phyloP scores from a whole-genome alignment of 2,329 filamentous ascomycete genomes.

The Gnomoniopsis sp. region DNA sequence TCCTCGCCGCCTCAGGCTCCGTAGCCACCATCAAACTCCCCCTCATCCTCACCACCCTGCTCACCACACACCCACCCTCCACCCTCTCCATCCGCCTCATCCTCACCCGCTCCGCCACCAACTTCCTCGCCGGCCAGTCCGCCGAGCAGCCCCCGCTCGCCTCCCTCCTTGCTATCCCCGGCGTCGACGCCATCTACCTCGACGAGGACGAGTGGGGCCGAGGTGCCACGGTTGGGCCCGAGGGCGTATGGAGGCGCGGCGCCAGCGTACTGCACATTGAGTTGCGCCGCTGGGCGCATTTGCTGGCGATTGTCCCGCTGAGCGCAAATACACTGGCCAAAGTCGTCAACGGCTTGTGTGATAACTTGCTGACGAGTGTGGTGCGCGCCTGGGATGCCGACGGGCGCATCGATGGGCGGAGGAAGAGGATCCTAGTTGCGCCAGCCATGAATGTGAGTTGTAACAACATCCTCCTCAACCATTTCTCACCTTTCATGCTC shows the following conservation, averaged over 20 bases:
- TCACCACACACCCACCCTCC: conserved; percentile 31
- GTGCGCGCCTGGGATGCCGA: conserved; percentile 84
- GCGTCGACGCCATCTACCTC: conserved; percentile 76
- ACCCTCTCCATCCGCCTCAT: conserved; percentile 80
- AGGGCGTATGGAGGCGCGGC: conserved; percentile 69
- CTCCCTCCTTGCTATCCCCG: conserved; percentile 56
- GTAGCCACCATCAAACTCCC: conserved; percentile 88
- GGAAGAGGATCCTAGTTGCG: conserved; percentile 70
- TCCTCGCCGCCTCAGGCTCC: conserved; percentile 35
- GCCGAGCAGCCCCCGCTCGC: conserved; percentile 70
- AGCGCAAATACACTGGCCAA: conserved; percentile 86
- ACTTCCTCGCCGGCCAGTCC: conserved; percentile 75
- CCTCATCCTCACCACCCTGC: conserved; percentile 59
- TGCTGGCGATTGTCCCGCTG: conserved; percentile 77
- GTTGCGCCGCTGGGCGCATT: conserved; percentile 73
- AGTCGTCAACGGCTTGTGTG: conserved; percentile 72
- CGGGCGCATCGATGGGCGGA: conserved; percentile 53
- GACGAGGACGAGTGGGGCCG: conserved; percentile 80
- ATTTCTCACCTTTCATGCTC: neutral
- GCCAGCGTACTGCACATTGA: conserved; percentile 88
- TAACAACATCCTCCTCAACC: no score
- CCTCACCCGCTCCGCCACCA: conserved; percentile 68
- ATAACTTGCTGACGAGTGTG: conserved; percentile 71
- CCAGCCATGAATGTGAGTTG: conserved; percentile 28
- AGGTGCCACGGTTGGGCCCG: conserved; percentile 29